phyloP scores from a whole-genome alignment of 257 asterid species.

The Leptodermis oblonga region DNA sequence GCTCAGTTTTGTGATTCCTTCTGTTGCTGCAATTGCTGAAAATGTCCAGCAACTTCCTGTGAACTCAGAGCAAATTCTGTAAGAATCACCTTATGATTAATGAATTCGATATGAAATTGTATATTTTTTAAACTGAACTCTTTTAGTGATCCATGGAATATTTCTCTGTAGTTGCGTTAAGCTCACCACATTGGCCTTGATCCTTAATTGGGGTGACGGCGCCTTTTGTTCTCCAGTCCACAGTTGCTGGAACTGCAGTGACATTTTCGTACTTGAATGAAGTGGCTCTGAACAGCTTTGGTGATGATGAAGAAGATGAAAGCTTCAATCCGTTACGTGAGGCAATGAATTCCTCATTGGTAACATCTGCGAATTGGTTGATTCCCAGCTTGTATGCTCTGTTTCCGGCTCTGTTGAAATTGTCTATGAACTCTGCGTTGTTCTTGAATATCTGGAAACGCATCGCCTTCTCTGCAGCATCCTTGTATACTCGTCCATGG shows the following conservation, averaged over 20 bases:
- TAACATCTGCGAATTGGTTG: conserved; percentile 22
- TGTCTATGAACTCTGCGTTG: conserved; percentile 15
- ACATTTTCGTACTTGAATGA: conserved; percentile 20
- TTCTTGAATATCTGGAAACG: conserved; percentile 22
- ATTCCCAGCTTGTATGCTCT: conserved; percentile 16
- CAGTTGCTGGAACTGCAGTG: conserved; percentile 13
- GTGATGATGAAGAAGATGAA: conserved; percentile 3
- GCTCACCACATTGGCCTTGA: conserved; percentile 27
- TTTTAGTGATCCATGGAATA: too few relatives aligned
- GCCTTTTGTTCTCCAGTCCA: conserved; percentile 29
- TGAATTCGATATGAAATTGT: too few relatives aligned
- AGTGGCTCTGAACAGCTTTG: background rate
- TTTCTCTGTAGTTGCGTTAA: too few relatives aligned
- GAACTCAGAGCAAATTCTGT: background rate
- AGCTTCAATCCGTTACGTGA: conserved; percentile 17
- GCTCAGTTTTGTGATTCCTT: conserved; percentile 22
- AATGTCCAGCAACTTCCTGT: conserved; percentile 31
- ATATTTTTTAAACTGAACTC: too few relatives aligned
- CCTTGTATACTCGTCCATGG: conserved; percentile 20
- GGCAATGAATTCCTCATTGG: conserved; percentile 23
- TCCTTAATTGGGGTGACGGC: conserved; percentile 25
- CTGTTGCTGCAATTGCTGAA: conserved; percentile 29
- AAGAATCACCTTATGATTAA: background rate
- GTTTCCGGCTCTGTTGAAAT: conserved; percentile 16
- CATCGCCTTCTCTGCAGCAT: conserved; percentile 13